Percentiles rank a stretch among this genome's conserved stretches.
Conservation (phyloP, 192 early-diverging fungal species). For the Coemansia sp. region DNA sequence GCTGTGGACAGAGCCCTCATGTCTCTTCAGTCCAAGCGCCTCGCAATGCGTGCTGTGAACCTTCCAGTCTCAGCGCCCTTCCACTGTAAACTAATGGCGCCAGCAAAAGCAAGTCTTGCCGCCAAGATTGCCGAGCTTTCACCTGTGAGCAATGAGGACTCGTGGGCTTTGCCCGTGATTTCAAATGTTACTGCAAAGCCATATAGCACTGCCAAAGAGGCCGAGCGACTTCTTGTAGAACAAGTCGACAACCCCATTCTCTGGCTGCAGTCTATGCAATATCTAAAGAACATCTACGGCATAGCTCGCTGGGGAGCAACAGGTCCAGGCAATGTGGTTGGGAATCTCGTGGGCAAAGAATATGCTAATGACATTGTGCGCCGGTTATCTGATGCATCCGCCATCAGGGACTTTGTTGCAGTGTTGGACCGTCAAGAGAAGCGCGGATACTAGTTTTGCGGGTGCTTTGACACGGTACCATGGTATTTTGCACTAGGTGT, state of each 20-base stretch:
- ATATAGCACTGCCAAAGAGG: conserved; percentile 61
- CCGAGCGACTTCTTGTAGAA: conserved; percentile 65
- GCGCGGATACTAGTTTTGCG: conserved; percentile 28
- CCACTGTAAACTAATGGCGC: conserved; percentile 89
- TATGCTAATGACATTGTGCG: conserved; percentile 72
- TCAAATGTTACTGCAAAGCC: conserved; percentile 91
- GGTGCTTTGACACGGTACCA: too few species aligned
- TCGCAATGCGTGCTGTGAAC: conserved; percentile 84
- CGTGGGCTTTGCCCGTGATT: conserved; percentile 80
- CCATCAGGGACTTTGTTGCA: conserved; percentile 42
- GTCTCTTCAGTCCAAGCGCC: conserved; percentile 74
- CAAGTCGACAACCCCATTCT: conserved; percentile 86
- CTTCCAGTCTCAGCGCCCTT: conserved; percentile 96
- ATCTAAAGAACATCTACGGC: conserved; percentile 70
- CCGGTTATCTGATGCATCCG: conserved; percentile 42
- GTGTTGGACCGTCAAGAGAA: conserved; percentile 38
- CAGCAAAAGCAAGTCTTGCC: conserved; percentile 76
- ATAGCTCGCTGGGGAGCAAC: conserved; percentile 83
- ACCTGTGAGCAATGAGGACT: conserved; percentile 57
- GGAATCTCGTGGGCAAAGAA: conserved; percentile 87
- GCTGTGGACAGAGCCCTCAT: conserved; percentile 86
- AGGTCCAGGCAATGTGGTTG: conserved; percentile 84
- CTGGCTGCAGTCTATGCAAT: conserved; percentile 85
- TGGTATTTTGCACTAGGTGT: not conserved
- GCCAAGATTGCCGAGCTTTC: conserved; percentile 63